Base-by-base conservation (phyloP, 2,329 filamentous ascomycete genomes). In the Fusarium nodosum region DNA sequence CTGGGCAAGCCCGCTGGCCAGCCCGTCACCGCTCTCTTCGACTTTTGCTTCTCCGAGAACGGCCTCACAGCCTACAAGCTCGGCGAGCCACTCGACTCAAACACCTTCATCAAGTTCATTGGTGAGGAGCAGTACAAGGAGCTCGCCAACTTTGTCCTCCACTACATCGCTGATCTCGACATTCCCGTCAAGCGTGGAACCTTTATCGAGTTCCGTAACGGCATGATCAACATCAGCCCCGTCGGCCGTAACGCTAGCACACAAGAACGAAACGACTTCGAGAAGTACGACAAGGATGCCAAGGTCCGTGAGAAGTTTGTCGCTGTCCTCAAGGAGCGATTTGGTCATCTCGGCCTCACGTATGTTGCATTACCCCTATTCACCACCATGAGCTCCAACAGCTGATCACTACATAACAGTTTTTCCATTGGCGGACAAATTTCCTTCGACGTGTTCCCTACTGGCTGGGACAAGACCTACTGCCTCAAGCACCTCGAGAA, bases 401-500 rank as follows among this genome's bases (percentile, higher is more conserved):
- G 41, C 70, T 72, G 48, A 72, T 15, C 11, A 24, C 11, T 18
- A 34, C 10, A 18, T 16, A 22, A 52, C 48, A 94, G 92, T 62
- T 97, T 91, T 85, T 95, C 93, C 68, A 97, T 99, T 75, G 96
- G 96, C 74, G 96, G 96, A 55, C 93, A 97, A 79, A 97, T 99
- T 82, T 97, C 94, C 64, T 99, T 99, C 80, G 96, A 99, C 78
- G 92, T 98, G 76, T 99, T 99, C 87, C 96, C 96, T 69, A 88
- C 85, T 4, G 96, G 96, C 77, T 99, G 96, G 96, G 96, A 99
- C 84, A 99, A 98, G 90, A 97, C 93, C 12, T 99, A 97, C 87
- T 97, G 94, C 84, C 86, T 98, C 72, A 85, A 88, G 74, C 94
- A 97, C 81, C 85, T 98, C 66, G 93, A 96, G 83, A 87, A 87